These are phyloP conservation scores for Przewalskia tangutica DNA, from an alignment of 257 asterid genomes.

Conservation along the genomic window DNA sequence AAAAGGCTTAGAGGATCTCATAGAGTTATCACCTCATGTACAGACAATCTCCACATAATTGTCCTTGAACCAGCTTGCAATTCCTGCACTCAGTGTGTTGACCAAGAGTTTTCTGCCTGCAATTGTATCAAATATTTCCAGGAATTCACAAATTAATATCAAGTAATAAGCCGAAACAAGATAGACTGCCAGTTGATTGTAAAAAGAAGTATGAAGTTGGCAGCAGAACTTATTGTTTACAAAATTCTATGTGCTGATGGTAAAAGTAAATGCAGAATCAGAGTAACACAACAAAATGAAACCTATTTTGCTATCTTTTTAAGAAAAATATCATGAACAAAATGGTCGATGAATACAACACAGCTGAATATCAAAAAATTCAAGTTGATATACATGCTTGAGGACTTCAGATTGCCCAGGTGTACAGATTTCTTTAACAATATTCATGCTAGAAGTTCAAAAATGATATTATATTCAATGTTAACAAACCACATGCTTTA, in stretches of 20 bases:
- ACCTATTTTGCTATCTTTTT: neutral
- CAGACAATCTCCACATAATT: constrained; percentile 76
- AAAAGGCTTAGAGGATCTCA: neutral
- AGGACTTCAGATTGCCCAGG: neutral
- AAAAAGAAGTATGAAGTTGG: neutral
- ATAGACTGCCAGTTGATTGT: neutral
- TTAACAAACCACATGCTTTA: neutral
- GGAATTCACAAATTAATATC: neutral
- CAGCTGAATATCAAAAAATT: neutral
- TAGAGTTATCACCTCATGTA: constrained; percentile 42
- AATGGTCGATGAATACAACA: neutral
- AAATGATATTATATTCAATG: neutral
- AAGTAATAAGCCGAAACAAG: neutral
- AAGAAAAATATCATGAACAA: neutral
- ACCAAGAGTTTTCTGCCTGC: constrained; percentile 58
- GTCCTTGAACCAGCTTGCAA: constrained; percentile 39
- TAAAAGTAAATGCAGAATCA: neutral
- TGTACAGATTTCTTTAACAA: neutral
- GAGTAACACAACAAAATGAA: neutral
- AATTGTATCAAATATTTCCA: neutral
- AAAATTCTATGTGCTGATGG: neutral
- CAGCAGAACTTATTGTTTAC: neutral
- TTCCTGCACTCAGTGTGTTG: constrained; percentile 48
- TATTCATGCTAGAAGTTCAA: neutral
- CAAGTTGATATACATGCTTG: neutral